Percentiles rank a stretch among this genome's conserved stretches.
phyloP scores from a whole-genome alignment of 1,284 basidiomycete species.

The Trichosporon ovoides region DNA sequence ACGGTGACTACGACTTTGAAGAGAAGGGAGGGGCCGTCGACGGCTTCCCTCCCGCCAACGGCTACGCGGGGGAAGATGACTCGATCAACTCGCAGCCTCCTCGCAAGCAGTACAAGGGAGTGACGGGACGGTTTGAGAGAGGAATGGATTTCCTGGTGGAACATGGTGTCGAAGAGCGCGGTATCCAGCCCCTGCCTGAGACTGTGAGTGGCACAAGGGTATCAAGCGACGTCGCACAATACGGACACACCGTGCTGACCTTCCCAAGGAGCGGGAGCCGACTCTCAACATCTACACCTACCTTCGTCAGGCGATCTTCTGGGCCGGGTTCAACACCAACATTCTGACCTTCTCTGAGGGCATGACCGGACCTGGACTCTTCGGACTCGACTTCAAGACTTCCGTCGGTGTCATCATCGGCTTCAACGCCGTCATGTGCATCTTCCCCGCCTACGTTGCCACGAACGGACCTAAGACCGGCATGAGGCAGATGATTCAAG shows the following conservation, averaged over 20 bases:
- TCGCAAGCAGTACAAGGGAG: not conserved
- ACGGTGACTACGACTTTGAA: not conserved
- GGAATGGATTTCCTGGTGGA: slow-evolving; percentile 37
- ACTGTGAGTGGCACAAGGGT: no score
- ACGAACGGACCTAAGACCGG: slow-evolving; percentile 82
- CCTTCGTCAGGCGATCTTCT: slow-evolving; percentile 41
- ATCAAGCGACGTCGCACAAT: no score
- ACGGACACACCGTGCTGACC: slow-evolving; percentile 12
- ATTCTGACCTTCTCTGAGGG: slow-evolving; percentile 47
- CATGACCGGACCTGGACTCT: slow-evolving; percentile 39
- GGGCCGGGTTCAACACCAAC: slow-evolving; percentile 46
- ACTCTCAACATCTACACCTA: slow-evolving; percentile 28
- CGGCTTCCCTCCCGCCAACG: not conserved
- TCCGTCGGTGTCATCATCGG: slow-evolving; percentile 33
- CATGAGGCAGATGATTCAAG: slow-evolving; percentile 79
- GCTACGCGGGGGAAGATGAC: not conserved
- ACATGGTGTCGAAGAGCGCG: slow-evolving; percentile 45
- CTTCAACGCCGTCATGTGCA: slow-evolving; percentile 31
- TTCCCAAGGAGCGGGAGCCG: slow-evolving; percentile 13
- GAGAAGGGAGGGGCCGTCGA: not conserved
- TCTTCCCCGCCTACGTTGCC: slow-evolving; percentile 48
- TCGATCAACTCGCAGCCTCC: not conserved
- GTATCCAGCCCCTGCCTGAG: slow-evolving; percentile 42
- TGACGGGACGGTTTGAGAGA: slow-evolving; percentile 4
- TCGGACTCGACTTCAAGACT: slow-evolving; percentile 33